phyloP scores from a whole-genome alignment of 129 eudicot species.

The Tanacetum coccineum region DNA sequence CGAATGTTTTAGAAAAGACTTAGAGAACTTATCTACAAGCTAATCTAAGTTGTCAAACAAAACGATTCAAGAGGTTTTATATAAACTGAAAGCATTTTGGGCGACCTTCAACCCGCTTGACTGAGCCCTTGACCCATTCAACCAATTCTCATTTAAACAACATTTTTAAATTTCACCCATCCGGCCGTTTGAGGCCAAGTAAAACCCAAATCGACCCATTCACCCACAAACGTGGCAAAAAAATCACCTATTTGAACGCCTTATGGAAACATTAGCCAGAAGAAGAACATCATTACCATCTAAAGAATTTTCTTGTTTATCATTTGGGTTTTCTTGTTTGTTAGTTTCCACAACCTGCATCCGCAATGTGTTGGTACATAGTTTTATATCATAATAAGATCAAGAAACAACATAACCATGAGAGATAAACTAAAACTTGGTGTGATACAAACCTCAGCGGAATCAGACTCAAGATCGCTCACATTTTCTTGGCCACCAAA shows the following conservation, averaged over 20 bases:
- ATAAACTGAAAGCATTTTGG: neutral
- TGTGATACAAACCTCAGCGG: too few species aligned
- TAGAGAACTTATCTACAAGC: neutral
- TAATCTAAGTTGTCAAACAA: neutral
- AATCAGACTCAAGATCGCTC: conserved; percentile 19
- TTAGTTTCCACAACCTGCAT: conserved; percentile 1
- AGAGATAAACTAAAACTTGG: too few species aligned
- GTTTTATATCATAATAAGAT: too few species aligned
- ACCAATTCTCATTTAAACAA: neutral
- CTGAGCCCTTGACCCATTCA: neutral
- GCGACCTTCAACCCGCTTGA: neutral
- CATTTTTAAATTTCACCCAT: neutral
- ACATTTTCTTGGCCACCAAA: conserved; percentile 48
- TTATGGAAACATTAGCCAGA: conserved; percentile 12
- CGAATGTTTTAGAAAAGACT: too few species aligned
- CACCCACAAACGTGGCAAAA: neutral
- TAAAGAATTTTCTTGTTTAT: conserved; percentile 43
- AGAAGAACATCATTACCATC: conserved; percentile 34
- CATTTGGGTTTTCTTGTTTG: conserved; percentile 41
- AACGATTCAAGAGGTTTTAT: neutral
- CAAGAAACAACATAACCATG: too few species aligned
- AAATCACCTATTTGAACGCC: neutral
- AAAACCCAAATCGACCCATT: neutral
- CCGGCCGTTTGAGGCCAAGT: neutral
- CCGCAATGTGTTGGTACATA: too few species aligned